Conservation (phyloP, 768 basidiomycete species). For the Clathrus columnatus region DNA sequence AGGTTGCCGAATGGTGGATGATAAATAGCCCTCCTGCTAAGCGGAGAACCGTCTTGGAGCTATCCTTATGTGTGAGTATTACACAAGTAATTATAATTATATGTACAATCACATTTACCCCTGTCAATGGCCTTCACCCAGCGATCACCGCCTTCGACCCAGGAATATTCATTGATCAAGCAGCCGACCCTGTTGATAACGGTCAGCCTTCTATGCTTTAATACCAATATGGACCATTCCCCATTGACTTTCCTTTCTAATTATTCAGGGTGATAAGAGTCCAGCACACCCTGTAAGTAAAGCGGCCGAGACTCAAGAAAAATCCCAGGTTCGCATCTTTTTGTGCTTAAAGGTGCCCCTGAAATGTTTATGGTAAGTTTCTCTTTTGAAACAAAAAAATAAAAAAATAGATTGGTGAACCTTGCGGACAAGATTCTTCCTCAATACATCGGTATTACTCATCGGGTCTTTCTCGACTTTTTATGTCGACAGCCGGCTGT, state of each 20-base stretch:
- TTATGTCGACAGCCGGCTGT: constrained; percentile 42
- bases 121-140: constrained; percentile 21
- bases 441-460: constrained; percentile 50
- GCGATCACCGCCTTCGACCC: constrained; percentile 45
- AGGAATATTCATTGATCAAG: constrained; percentile 42
- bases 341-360: constrained; percentile 49
- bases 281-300: constrained; percentile 43
- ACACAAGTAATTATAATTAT: too few relatives aligned
- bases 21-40: constrained; percentile 42
- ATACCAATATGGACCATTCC: background rate
- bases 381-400: too few relatives aligned
- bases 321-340: constrained; percentile 45
- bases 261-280: constrained; percentile 51
- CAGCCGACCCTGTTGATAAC: constrained; percentile 65
- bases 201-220: constrained; percentile 30
- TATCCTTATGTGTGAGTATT: constrained; percentile 47
- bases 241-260: constrained; percentile 4
- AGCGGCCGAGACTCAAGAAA: constrained; percentile 43
- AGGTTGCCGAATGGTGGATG: constrained; percentile 67
- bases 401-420: constrained; percentile 31
- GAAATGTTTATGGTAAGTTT: constrained; percentile 1
- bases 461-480: constrained; percentile 57
- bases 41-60: constrained; percentile 41
- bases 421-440: constrained; percentile 29
- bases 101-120: too few relatives aligned